Evolutionary conservation across 306 rosid species (phyloP).

Genomic region (Urtica urens): DNA sequence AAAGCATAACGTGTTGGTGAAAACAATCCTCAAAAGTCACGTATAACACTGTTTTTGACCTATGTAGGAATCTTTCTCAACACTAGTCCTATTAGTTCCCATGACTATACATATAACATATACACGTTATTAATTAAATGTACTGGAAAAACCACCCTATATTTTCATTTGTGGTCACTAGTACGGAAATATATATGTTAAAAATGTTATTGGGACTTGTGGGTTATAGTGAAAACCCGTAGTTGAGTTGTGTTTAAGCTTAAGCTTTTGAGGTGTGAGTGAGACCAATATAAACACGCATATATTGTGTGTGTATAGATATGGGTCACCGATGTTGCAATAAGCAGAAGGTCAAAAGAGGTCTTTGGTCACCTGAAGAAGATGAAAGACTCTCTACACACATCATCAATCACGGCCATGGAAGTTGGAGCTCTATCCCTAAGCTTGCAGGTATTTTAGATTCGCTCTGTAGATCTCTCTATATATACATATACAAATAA

Average conservation of each 20-base stretch:
- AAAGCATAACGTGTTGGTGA: too few relatives aligned
- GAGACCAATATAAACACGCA: background rate
- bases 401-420: conserved; percentile 36
- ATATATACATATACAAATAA: background rate
- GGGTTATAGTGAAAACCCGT: conserved; percentile 6
- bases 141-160: background rate
- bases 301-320: background rate
- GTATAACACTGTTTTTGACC: background rate
- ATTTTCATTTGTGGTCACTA: background rate
- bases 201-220: conserved; percentile 5
- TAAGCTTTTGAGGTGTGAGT: background rate
- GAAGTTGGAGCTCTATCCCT: conserved; percentile 52
- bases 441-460: conserved; percentile 31
- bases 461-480: background rate
- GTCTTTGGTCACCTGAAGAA: conserved; percentile 59
- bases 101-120: background rate
- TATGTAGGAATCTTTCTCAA: background rate
- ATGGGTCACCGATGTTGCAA: conserved; percentile 36
- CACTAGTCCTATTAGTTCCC: background rate
- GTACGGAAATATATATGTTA: background rate
- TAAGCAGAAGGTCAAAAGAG: conserved; percentile 44
- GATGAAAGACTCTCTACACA: conserved; percentile 37
- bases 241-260: background rate
- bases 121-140: background rate
- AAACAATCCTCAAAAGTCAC: too few relatives aligned